Evolutionary conservation across 805 yeast genomes (phyloP).

Genomic region (Wilhelminamyces savonicus): DNA sequence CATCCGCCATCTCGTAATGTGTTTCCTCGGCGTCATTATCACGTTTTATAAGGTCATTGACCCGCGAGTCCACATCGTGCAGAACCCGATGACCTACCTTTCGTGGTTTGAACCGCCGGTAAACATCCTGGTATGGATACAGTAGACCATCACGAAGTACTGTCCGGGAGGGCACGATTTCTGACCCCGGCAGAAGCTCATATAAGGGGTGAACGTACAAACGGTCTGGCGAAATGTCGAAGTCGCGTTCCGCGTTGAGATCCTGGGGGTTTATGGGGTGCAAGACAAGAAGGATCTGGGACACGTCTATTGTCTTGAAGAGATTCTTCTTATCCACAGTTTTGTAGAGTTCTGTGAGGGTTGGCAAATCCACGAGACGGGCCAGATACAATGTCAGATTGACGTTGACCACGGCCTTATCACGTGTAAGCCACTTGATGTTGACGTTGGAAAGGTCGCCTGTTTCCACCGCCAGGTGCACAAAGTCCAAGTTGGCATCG

Average conservation of each 20-base stretch:
- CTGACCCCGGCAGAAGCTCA: slow-evolving; percentile 23
- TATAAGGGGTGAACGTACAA: slow-evolving; percentile 35
- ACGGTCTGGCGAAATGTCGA: slow-evolving; percentile 33
- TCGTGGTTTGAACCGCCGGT: slow-evolving; percentile 64
- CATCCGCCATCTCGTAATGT: slow-evolving; percentile 66
- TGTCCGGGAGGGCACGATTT: slow-evolving; percentile 39
- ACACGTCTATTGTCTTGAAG: slow-evolving; percentile 77
- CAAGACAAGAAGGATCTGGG: slow-evolving; percentile 78
- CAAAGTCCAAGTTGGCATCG: slow-evolving; percentile 63
- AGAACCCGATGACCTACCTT: slow-evolving; percentile 65
- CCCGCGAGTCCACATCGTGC: slow-evolving; percentile 71
- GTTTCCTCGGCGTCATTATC: slow-evolving; percentile 85
- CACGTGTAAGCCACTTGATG: slow-evolving; percentile 77
- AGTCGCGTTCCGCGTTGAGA: slow-evolving; percentile 39
- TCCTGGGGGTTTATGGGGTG: slow-evolving; percentile 39
- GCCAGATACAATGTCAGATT: slow-evolving; percentile 70
- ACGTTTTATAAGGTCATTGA: slow-evolving; percentile 63
- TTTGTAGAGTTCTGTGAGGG: slow-evolving; percentile 80
- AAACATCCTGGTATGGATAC: slow-evolving; percentile 69
- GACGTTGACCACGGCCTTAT: slow-evolving; percentile 73
- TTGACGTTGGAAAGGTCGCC: slow-evolving; percentile 69
- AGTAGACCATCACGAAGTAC: slow-evolving; percentile 75
- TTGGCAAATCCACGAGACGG: slow-evolving; percentile 82
- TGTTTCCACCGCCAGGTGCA: slow-evolving; percentile 68
- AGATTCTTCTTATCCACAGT: slow-evolving; percentile 85